Conservation (phyloP, 2,329 filamentous ascomycete genomes). For the Fusarium poae region DNA sequence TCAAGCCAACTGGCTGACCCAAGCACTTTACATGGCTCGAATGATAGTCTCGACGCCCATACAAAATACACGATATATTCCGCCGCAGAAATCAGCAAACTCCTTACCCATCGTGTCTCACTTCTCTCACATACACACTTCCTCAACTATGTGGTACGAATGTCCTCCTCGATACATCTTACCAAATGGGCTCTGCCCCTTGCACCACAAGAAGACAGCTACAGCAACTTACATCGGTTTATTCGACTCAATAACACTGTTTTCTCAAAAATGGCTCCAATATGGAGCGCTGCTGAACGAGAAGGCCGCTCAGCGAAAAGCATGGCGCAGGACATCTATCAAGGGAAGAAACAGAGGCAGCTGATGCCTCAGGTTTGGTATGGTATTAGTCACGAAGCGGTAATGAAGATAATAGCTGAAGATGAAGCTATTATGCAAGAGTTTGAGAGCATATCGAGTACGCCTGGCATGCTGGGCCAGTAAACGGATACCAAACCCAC, state of each 20-base stretch:
- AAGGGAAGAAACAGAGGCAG: slow-evolving; percentile 68
- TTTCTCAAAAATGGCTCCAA: slow-evolving; percentile 74
- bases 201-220: slow-evolving; percentile 66
- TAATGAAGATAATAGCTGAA: slow-evolving; percentile 66
- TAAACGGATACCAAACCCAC: background rate
- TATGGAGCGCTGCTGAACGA: slow-evolving; percentile 79
- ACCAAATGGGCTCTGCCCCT: slow-evolving; percentile 80
- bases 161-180: slow-evolving; percentile 84
- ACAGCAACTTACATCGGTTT: slow-evolving; percentile 76
- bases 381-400: slow-evolving; percentile 66
- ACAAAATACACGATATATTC: slow-evolving; percentile 85
- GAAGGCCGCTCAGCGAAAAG: slow-evolving; percentile 80
- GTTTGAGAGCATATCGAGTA: slow-evolving; percentile 59
- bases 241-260: slow-evolving; percentile 84
- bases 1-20: slow-evolving; percentile 71
- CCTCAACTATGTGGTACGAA: slow-evolving; percentile 83
- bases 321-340: slow-evolving; percentile 82
- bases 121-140: slow-evolving; percentile 83
- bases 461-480: slow-evolving; percentile 38
- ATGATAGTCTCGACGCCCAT: slow-evolving; percentile 72
- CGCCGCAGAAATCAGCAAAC: slow-evolving; percentile 80
- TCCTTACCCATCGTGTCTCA: slow-evolving; percentile 79
- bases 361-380: slow-evolving; percentile 67
- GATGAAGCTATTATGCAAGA: slow-evolving; percentile 72
- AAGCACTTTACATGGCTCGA: slow-evolving; percentile 71